Base-by-base conservation (phyloP, 2,329 filamentous ascomycete genomes). In the Exophiala bonariae region DNA sequence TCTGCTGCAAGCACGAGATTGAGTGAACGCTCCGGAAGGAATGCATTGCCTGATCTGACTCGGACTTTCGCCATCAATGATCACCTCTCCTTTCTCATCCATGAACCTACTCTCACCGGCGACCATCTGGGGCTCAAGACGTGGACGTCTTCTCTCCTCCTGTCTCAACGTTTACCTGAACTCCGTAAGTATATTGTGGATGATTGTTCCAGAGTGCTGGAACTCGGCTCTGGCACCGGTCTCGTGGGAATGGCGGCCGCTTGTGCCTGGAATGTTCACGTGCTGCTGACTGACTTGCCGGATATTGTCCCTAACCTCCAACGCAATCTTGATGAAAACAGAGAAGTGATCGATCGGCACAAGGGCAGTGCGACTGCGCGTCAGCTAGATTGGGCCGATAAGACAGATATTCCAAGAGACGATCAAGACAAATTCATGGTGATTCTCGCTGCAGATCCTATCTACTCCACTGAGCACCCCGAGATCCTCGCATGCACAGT, bases 91-190 rank as follows among this genome's bases (percentile, higher is more conserved):
- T 73, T 99, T 41, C 77, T 79, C 28, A 82, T 99, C 31, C 80
- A 89, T 47, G 93, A 99, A 64, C 93, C 93, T 2, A 84, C 90
- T 1, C 74, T 97, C 46, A 95, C 89, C 0, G 87, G 87, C 5
- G 92, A 96, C 66, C 87, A 88, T 49, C 75, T 97, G 14, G 93
- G 93, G 1, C 78, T 95, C 65, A 97, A 99, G 68, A 99, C 93
- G 0, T 97, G 93, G 93, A 89, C 87, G 1, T 92, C 90, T 0
- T 92, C 90, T 0, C 95, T 90, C 62, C 78, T 95, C 2, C 81
- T 97, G 3, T 86, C 92, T 0, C 85, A 81, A 57, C 82, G 87
- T 18, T 78, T 97, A 19, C 61, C 62, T 38, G 53, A 50, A 3
- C 62, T 77, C 7, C 46, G 49, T 20, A 44, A 38, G 34, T 49